Base-by-base conservation (phyloP, 2,329 filamentous ascomycete species). In the Torrubiellomyces zombiae region DNA sequence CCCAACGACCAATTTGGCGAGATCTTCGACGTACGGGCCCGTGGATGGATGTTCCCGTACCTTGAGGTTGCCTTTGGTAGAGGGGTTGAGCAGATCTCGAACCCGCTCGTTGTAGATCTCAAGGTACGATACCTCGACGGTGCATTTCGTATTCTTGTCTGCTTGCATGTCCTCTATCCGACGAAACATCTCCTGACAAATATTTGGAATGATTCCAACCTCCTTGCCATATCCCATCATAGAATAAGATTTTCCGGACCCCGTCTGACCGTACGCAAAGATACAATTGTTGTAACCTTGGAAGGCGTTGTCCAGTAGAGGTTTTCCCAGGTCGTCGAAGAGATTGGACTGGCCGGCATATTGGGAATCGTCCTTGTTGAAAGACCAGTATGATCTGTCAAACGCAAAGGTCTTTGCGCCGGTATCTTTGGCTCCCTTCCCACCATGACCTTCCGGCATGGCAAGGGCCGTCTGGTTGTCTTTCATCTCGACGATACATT, bases 211-310 rank as follows among this genome's bases (percentile, higher is more conserved):
- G 35, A 98, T 89, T 50, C 89, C 89, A 29, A 83, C 69, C 45
- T 98, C 86, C 43, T 86, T 77, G 27, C 89, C 89, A 54, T 95
- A 98, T 24, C 89, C 89, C 89, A 98, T 98, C 86, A 98, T 98
- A 16, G 85, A 94, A 53, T 98, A 98, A 10, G 83, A 94, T 57
- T 98, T 98, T 53, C 89, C 89, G 1, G 89, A 95, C 38, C 89
- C 89, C 2, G 89, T 98, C 58, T 98, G 89, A 11, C 89, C 89
- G 47, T 98, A 98, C 9, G 89, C 89, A 48, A 98, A 98, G 45
- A 98, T 98, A 63, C 89, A 98, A 53, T 95, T 98, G 62, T 98
- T 95, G 60, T 95, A 98, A 21, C 89, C 89, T 43, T 86, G 73
- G 47, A 98, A 98, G 11, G 89, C 89, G 67, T 98, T 98, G 57